These are phyloP conservation scores for Kodamaea jinghongensis DNA, from an alignment of 805 yeast species.

Conservation along the genomic window DNA sequence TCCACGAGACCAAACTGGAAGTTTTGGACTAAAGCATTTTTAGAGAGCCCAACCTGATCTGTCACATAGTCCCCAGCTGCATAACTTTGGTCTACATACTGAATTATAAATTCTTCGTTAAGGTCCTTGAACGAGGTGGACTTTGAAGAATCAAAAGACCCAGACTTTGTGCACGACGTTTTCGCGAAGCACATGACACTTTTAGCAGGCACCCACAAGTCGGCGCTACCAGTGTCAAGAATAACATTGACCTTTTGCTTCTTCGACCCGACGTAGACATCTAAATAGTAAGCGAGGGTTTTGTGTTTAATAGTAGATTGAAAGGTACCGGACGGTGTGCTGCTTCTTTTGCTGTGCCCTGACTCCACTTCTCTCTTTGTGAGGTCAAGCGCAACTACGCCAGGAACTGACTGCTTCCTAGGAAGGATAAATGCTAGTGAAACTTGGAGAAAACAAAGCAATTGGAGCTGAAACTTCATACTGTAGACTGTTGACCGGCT, in stretches of 20 bases:
- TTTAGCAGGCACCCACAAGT: constrained; percentile 10
- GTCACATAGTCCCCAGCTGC: constrained; percentile 6
- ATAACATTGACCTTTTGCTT: constrained; percentile 8
- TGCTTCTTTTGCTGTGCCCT: too few species aligned
- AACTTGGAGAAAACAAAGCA: too few species aligned
- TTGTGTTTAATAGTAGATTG: not conserved
- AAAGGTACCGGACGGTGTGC: too few species aligned
- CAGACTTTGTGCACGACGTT: not conserved
- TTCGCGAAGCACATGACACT: not conserved
- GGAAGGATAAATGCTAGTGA: too few species aligned
- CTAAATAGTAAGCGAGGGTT: constrained; percentile 2
- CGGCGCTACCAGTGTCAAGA: constrained; percentile 12
- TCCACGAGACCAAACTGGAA: constrained; percentile 9
- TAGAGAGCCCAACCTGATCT: constrained; percentile 4
- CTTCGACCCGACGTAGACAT: constrained; percentile 9
- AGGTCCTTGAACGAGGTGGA: constrained; percentile 8
- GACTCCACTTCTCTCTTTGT: too few species aligned
- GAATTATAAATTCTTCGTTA: constrained; percentile 1
- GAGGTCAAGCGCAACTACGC: too few species aligned
- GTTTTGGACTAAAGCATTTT: not conserved
- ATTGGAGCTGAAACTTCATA: too few species aligned
- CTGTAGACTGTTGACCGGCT: too few species aligned
- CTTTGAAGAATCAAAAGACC: constrained; percentile 7
- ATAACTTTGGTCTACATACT: constrained; percentile 4
- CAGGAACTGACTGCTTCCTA: too few species aligned